Base-by-base conservation (phyloP, 345 rosid genomes). In the Draba incana region DNA sequence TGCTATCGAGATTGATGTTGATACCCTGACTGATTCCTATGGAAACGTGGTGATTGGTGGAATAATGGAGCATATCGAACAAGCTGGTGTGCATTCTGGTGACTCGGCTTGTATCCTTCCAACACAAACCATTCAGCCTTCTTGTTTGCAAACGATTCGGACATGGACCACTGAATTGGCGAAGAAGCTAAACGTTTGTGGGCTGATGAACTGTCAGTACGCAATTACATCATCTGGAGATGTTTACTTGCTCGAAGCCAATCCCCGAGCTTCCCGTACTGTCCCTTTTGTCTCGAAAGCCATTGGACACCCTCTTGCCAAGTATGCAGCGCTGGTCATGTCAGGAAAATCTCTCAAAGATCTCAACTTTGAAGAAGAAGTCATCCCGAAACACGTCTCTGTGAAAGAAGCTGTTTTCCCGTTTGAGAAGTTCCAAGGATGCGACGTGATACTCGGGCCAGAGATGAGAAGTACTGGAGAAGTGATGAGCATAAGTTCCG, bases 221-320 rank as follows among this genome's bases (percentile, higher is more conserved):
- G 98, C 99, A 2, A 91, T 94, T 64, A 82, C 98, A 50, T 66
- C 86, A 25, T 80, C 90, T 27, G 88, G 88, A 31, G 89, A 89
- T 59, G 99, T 91, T 66, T 94, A 82, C 82, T 81, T 93, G 79
- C 96, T 94, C 1, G 99, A 94, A 81, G 99, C 97, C 14, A 94
- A 94, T 79, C 98, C 99, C 28, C 90, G 97, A 58, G 98, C 99
- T 74, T 94, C 98, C 28, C 93, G 96, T 16, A 91, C 98, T 7
- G 93, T 94, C 47, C 98, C 99, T 39, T 94, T 94, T 75, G 98
- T 94, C 72, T 91, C 99, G n/a, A 89, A 94, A 85, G 86, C 96
- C 33, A 94, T 89, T 57, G 99, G 99, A 30, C 98, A 91, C 65
- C 99, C 97, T 8, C 78, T 86, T 70, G 98, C 97, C 37, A 89